phyloP scores from a whole-genome alignment of 2,329 filamentous ascomycete genomes.

The Alternaria angustiovoidea region DNA sequence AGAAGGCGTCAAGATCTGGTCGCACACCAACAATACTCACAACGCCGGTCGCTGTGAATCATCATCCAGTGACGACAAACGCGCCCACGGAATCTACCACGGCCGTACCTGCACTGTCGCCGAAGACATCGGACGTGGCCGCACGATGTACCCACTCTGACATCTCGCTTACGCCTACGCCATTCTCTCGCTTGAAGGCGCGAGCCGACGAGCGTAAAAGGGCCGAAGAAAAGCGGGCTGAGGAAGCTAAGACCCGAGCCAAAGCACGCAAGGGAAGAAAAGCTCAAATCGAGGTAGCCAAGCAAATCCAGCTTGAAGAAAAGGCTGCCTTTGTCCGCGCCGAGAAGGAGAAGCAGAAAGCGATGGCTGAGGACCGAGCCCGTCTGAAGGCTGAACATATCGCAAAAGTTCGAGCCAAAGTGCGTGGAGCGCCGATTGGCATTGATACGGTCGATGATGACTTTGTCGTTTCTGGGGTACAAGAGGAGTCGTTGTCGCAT shows the following conservation, averaged over 20 bases:
- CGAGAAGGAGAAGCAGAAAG: constrained; percentile 18
- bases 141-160: neutral
- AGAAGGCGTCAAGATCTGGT: constrained; percentile 17
- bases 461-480: neutral
- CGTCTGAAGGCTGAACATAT: constrained; percentile 18
- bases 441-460: constrained; percentile 3
- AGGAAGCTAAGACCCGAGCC: neutral
- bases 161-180: neutral
- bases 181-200: neutral
- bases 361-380: constrained; percentile 8
- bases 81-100: neutral
- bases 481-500: neutral
- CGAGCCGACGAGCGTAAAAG: constrained; percentile 3
- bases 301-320: constrained; percentile 17
- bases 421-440: constrained; percentile 9
- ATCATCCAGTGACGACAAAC: neutral
- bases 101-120: neutral
- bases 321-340: constrained; percentile 21
- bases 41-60: neutral
- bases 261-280: constrained; percentile 18
- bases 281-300: constrained; percentile 16
- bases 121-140: neutral
- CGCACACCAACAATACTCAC: neutral
- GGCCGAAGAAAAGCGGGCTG: constrained; percentile 9
- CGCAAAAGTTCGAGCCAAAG: constrained; percentile 25